Percentiles rank a stretch among this genome's conserved stretches.
These are phyloP conservation scores for Beauveria sp. DNA, from an alignment of 2,329 filamentous ascomycete genomes.

Conservation along the genomic window DNA sequence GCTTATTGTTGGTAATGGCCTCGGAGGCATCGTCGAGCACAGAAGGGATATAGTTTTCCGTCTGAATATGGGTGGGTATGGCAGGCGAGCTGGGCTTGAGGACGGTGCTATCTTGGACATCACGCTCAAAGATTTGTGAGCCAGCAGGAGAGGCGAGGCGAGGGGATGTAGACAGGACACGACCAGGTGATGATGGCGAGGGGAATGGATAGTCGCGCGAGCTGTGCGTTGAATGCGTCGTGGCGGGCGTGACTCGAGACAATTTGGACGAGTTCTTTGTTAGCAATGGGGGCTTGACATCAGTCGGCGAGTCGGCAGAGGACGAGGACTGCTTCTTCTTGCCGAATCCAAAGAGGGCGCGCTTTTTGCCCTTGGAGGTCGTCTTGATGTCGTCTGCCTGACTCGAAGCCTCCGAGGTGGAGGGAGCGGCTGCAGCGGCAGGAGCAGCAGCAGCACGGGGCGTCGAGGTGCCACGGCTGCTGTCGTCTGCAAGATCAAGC, in stretches of 20 bases:
- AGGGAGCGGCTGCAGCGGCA: not conserved
- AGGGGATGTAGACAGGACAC: slow-evolving; percentile 63
- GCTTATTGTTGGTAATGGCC: slow-evolving; percentile 78
- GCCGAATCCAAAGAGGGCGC: slow-evolving; percentile 52
- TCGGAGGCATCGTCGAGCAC: slow-evolving; percentile 86
- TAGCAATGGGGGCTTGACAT: slow-evolving; percentile 26
- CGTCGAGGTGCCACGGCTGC: slow-evolving; percentile 23
- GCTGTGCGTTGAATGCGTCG: slow-evolving; percentile 32
- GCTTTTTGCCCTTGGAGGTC: slow-evolving; percentile 39
- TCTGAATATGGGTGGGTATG: slow-evolving; percentile 90
- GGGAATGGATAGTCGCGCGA: slow-evolving; percentile 34
- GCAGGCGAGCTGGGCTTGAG: slow-evolving; percentile 68
- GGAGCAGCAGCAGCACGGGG: slow-evolving; percentile 20
- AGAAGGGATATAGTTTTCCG: slow-evolving; percentile 87
- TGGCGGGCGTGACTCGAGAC: slow-evolving; percentile 23
- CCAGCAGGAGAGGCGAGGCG: slow-evolving; percentile 70
- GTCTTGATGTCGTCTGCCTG: slow-evolving; percentile 20
- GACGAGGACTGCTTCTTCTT: slow-evolving; percentile 45
- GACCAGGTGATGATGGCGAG: slow-evolving; percentile 56
- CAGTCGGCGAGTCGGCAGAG: slow-evolving; percentile 14
- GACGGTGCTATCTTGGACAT: slow-evolving; percentile 72
- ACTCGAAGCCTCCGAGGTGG: slow-evolving; percentile 19
- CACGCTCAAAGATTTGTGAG: slow-evolving; percentile 85
- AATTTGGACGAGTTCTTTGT: slow-evolving; percentile 29
- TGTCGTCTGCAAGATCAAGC: slow-evolving; percentile 19